Percentiles rank a stretch among this genome's conserved stretches.
These are phyloP conservation scores for Nannochloropsis gaditana DNA, from an alignment of 108 stramenopile genomes.

Conservation along the genomic window DNA sequence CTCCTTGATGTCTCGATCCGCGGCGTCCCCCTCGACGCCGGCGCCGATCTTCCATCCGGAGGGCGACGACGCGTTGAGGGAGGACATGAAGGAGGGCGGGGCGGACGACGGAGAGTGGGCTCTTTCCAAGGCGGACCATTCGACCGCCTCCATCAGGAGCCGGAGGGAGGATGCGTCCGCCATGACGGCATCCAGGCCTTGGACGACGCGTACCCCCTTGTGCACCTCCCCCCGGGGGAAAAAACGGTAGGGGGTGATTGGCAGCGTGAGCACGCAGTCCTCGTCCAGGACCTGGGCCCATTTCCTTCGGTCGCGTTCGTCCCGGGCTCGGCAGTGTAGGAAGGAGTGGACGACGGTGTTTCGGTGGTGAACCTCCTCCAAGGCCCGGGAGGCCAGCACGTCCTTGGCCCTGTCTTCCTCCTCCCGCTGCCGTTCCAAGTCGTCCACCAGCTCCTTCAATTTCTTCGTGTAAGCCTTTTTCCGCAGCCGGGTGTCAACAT, in stretches of 20 bases:
- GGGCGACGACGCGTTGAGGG: background rate
- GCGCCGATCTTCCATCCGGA: background rate
- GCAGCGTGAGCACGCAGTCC: slow-evolving; percentile 31
- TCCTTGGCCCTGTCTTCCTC: slow-evolving; percentile 14
- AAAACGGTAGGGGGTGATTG: slow-evolving; percentile 36
- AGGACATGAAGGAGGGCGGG: background rate
- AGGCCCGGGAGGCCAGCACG: background rate
- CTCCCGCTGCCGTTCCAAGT: slow-evolving; percentile 69
- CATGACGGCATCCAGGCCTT: slow-evolving; percentile 35
- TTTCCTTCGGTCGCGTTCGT: background rate
- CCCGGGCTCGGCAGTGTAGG: background rate
- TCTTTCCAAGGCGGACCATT: background rate
- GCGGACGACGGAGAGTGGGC: background rate
- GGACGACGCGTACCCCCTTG: slow-evolving; percentile 21
- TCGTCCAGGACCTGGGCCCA: slow-evolving; percentile 41
- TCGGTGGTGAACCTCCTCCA: background rate
- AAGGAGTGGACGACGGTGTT: slow-evolving; percentile 31
- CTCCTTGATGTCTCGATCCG: background rate
- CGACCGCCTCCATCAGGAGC: slow-evolving; percentile 22
- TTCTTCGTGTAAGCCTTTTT: slow-evolving; percentile 92
- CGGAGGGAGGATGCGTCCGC: slow-evolving; percentile 38
- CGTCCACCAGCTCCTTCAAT: slow-evolving; percentile 81
- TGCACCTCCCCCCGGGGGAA: slow-evolving; percentile 36
- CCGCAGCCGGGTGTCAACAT: slow-evolving; percentile 83
- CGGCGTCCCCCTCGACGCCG: background rate